A percentile compares a stretch with the other conserved stretches of the same genome.
Evolutionary conservation across 2,329 filamentous ascomycete genomes (phyloP).

Genomic region (Botrytis byssoidea): DNA sequence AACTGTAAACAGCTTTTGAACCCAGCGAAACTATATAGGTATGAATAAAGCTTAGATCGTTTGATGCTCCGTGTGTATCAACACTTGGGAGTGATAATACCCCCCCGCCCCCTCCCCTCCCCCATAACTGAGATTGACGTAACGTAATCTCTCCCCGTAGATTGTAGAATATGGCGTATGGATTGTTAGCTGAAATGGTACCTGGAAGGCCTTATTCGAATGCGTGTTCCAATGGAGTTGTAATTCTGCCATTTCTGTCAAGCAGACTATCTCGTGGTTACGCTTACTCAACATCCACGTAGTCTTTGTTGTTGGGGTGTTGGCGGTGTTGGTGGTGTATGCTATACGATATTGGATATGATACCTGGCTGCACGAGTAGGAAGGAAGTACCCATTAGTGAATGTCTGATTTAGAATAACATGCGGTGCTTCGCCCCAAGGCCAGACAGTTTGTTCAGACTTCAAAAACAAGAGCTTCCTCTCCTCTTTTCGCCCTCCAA

Average conservation of each 20-base stretch:
- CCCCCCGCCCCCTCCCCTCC: fast-evolving
- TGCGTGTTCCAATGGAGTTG: background rate
- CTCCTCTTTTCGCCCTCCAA: constrained; percentile 40
- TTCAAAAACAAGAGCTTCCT: constrained; percentile 29
- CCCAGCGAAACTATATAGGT: background rate
- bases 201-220: background rate
- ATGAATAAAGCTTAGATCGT: background rate
- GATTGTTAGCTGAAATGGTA: background rate
- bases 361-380: background rate
- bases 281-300: background rate
- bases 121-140: background rate
- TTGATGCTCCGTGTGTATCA: background rate
- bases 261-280: background rate
- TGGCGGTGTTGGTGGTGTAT: background rate
- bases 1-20: background rate
- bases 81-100: background rate
- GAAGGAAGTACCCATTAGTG: background rate
- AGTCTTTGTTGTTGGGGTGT: background rate
- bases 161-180: background rate
- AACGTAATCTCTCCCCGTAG: background rate
- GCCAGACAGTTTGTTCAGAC: background rate
- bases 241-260: background rate
- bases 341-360: background rate
- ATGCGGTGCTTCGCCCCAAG: background rate
- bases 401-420: background rate